phyloP scores from a whole-genome alignment of 495 filamentous ascomycete genomes.

The Lophiostoma macrostomum region DNA sequence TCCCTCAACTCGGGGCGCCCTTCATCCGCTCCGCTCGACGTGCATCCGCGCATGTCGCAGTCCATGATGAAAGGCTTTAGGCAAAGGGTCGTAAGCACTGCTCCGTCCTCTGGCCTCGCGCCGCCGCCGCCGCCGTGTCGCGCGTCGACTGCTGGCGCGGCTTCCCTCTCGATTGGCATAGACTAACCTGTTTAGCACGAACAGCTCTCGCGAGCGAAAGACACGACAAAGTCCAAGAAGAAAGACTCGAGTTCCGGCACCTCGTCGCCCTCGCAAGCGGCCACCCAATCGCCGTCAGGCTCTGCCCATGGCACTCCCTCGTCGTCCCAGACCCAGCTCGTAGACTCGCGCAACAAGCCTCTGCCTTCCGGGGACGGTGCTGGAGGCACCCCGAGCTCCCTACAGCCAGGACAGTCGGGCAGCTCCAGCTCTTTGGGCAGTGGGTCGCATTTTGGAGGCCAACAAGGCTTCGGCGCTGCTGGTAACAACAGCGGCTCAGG shows the following conservation, averaged over 20 bases:
- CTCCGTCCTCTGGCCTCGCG: conserved; percentile 29
- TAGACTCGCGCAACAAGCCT: conserved; percentile 79
- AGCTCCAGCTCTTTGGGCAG: conserved; percentile 41
- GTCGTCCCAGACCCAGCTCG: conserved; percentile 82
- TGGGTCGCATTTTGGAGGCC: conserved; percentile 39
- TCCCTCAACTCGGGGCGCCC: conserved; percentile 2
- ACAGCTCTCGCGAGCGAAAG: conserved; percentile 93
- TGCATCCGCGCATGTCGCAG: conserved; percentile 26
- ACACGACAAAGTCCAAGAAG: conserved; percentile 84
- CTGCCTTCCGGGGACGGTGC: conserved; percentile 66
- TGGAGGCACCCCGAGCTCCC: conserved; percentile 45
- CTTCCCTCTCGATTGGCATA: conserved; percentile 9
- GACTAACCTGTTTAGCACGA: conserved; percentile 56
- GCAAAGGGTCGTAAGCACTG: conserved; percentile 86
- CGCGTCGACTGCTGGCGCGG: background rate
- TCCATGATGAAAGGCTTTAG: conserved; percentile 97
- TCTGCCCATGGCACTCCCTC: conserved; percentile 57
- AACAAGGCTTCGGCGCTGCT: conserved; percentile 41
- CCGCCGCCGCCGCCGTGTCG: background rate
- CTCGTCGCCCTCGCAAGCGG: conserved; percentile 65
- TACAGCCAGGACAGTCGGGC: conserved; percentile 43
- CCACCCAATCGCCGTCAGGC: conserved; percentile 60
- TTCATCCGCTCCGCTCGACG: conserved; percentile 11
- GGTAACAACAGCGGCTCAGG: conserved; percentile 48
- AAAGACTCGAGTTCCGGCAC: conserved; percentile 82